Evolutionary conservation across 192 early-diverging fungal genomes (phyloP), one percentile per base, ranked within the genome.

Genomic region (Backusella australiensis): DNA sequence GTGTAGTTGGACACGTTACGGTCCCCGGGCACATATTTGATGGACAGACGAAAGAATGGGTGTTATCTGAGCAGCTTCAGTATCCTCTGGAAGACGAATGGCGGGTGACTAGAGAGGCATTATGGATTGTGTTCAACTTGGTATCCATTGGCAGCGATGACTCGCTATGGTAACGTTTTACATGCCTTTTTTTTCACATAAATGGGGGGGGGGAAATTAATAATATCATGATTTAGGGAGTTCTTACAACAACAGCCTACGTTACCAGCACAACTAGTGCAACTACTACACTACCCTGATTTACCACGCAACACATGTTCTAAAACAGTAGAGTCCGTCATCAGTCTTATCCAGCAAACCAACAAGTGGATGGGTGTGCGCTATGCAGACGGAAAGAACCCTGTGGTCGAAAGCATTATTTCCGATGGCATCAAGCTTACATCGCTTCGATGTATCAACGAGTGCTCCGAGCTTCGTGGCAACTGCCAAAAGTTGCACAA

Each of bases 91-190:
- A 63, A 9, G 81, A 79, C 15, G 82, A 83, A 56, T 83, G 82
- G 82, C 80, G 77, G 36, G 75, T 83, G 19, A 80, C 78, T 0
- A 69, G 26, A 17, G 82, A 83, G 42, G 36, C 82, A 9, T 17
- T 79, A 1, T 80, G 75, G 75, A 75, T 75, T 34, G 34, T 80
- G 6, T 74, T 71, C 29, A 83, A 83, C 63, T 32, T 83, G 4
- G 72, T 78, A 14, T 77, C 69, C 34, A 36, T 76, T 2, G 82
- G 75, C 9, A 73, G 44, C 32, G 52, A 67, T 29, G 34, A 76
- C 1, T 63, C 42, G 38, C 29, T 83, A 41, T 42, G 72, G 82
- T 83, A 80, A 63, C 32, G 32, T 32, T 32, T 32, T 32, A 32
- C 32, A 32, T 0, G 32, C 3, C 32, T 32, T 3, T 32, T 32